A percentile compares a stretch with the other conserved stretches of the same genome.
Conservation (phyloP, 352 stramenopile genomes). For the Pythium angustatum region DNA sequence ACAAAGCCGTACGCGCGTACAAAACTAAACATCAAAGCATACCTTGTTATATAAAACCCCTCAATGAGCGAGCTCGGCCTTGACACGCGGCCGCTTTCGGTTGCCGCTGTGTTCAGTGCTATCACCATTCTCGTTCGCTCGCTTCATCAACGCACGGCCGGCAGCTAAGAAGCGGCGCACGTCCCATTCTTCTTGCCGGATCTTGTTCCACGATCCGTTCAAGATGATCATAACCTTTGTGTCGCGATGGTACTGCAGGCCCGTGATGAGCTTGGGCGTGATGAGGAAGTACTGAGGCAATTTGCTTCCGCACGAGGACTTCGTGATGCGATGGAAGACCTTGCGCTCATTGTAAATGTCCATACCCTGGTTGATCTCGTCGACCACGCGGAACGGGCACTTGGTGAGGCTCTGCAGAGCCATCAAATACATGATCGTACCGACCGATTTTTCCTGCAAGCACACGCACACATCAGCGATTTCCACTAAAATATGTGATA, state of each 20-base stretch:
- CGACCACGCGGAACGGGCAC: conserved; percentile 86
- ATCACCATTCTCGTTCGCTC: conserved; percentile 14
- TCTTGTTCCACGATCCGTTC: conserved; percentile 84
- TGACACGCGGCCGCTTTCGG: conserved; percentile 28
- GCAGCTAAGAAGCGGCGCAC: conserved; percentile 49
- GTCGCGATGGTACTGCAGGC: conserved; percentile 81
- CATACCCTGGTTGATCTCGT: conserved; percentile 92
- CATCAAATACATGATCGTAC: conserved; percentile 93
- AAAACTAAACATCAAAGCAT: conserved; percentile 9
- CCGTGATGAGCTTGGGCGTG: conserved; percentile 88
- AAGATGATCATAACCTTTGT: conserved; percentile 89
- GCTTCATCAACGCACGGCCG: conserved; percentile 29
- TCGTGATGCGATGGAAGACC: conserved; percentile 87
- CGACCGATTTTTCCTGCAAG: conserved; percentile 84
- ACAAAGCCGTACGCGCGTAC: neutral
- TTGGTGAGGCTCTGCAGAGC: conserved; percentile 85
- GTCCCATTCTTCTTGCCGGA: conserved; percentile 78
- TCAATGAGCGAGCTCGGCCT: conserved; percentile 24
- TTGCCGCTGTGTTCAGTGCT: conserved; percentile 3
- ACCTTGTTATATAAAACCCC: conserved; percentile 14
- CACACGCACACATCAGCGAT: neutral
- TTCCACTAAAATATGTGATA: neutral
- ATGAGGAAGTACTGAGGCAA: conserved; percentile 90
- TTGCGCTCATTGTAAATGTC: conserved; percentile 90
- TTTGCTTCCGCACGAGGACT: conserved; percentile 84